phyloP scores from a whole-genome alignment of 2,329 filamentous ascomycete species.

The Ramularia collo-cygni region DNA sequence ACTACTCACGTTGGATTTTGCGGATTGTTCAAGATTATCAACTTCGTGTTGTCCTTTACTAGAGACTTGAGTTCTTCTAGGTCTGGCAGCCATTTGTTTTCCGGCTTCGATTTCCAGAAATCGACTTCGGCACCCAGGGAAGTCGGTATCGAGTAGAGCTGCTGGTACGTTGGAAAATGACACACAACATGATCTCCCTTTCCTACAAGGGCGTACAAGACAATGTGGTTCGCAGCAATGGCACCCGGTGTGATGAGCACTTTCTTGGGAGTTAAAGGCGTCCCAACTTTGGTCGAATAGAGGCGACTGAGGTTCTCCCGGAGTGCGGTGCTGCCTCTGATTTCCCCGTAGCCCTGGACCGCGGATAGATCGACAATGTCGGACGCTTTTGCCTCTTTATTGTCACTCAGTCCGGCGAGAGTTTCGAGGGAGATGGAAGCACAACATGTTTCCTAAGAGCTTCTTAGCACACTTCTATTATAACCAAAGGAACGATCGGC shows the following conservation, averaged over 20 bases:
- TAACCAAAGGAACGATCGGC: no score
- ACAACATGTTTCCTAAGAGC: conserved; percentile 67
- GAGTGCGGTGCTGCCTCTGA: conserved; percentile 59
- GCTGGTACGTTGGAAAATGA: conserved; percentile 81
- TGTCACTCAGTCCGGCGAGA: conserved; percentile 53
- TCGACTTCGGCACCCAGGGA: conserved; percentile 71
- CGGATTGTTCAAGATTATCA: conserved; percentile 66
- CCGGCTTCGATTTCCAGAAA: conserved; percentile 63
- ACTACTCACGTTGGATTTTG: conserved; percentile 62
- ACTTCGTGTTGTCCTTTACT: conserved; percentile 63
- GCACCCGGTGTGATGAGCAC: conserved; percentile 73
- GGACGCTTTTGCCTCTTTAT: conserved; percentile 39
- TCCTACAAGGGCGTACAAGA: conserved; percentile 64
- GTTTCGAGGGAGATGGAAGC: conserved; percentile 67
- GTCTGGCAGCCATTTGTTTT: conserved; percentile 61
- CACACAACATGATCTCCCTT: conserved; percentile 78
- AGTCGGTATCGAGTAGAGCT: conserved; percentile 68
- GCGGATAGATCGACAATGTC: conserved; percentile 46
- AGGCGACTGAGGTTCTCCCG: conserved; percentile 58
- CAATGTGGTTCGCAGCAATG: conserved; percentile 77
- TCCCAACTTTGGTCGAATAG: conserved; percentile 51
- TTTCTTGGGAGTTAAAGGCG: conserved; percentile 50
- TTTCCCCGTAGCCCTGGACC: conserved; percentile 66
- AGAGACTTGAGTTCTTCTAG: conserved; percentile 58
- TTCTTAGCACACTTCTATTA: no score